Evolutionary conservation across 441 rosid species (phyloP), one percentile per base, ranked within the genome.

Genomic region (Eugenia klotzschiana): DNA sequence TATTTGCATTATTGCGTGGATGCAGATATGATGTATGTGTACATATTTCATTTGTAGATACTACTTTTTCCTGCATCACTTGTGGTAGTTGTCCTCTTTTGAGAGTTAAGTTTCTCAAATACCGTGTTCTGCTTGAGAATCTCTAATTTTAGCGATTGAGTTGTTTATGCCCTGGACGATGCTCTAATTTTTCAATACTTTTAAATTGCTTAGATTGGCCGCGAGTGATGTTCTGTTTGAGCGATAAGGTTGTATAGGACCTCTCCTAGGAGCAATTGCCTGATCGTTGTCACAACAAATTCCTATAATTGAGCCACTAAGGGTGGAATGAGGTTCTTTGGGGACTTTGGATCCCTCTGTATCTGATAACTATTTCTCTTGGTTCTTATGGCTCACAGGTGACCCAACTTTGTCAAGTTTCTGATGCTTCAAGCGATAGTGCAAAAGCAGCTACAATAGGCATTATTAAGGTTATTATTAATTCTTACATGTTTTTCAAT

Each of bases 361-460:
- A 33, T 69, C 77, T 69, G 46, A n/a, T 56, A 15, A 46, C 29
- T 79, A 26, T n/a, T 43, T 79, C 16, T 18, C 11, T 52, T 55
- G 56, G 52, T 43, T 80, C 40, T 55, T 80, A 74, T 87, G 82
- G 84, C 81, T 74, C 90, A 85, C 88, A 98, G 99, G 93, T 94
- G 84, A 98, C 99, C 73, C 96, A 96, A 88, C 97, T 98, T 82
- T 96, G 95, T 89, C 95, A 87, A 87, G 95, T 91, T 87, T 93
- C 93, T 79, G 91, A 93, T 88, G 94, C 91, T 91, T 89, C 93
- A 83, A 90, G 92, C 54, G 88, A 89, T 79, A 91, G 89, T 90
- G 88, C 94, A 82, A 91, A 95, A 79, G 87, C 97, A 87, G 94
- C 96, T 51, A 98, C 95, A 43, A 93, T 98, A 86, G 99, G 99